phyloP scores from a whole-genome alignment of 176 grass and related monocot genomes.

The Cenchrus purpureus region DNA sequence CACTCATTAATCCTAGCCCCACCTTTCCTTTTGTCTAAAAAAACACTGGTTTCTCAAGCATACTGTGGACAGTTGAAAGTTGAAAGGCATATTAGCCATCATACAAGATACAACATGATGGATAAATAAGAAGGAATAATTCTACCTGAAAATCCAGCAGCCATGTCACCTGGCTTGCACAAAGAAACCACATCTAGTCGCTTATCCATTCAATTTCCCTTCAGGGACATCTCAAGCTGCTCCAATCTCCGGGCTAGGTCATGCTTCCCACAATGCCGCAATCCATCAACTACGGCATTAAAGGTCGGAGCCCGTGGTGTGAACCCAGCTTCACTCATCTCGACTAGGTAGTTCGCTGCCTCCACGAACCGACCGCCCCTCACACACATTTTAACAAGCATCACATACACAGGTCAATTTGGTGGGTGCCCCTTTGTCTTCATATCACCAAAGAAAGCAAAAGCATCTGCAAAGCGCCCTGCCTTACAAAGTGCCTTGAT shows the following conservation, averaged over 20 bases:
- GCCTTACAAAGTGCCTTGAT: constrained; percentile 88
- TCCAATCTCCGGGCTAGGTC: constrained; percentile 80
- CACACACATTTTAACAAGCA: constrained; percentile 96
- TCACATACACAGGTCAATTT: constrained; percentile 86
- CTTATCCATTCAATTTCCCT: constrained; percentile 46
- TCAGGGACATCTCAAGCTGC: constrained; percentile 72
- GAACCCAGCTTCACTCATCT: constrained; percentile 86
- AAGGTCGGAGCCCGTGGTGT: constrained; percentile 66
- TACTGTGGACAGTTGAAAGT: constrained; percentile 1
- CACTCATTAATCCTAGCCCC: too few species aligned
- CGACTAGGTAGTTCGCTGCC: constrained; percentile 79
- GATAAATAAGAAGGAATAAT: neutral
- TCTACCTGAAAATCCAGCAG: constrained; percentile 38
- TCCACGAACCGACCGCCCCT: constrained; percentile 76
- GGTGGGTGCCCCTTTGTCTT: constrained; percentile 70
- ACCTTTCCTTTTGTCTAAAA: neutral
- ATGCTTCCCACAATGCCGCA: constrained; percentile 74
- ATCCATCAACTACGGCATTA: constrained; percentile 71
- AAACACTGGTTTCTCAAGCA: neutral
- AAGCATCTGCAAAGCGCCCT: constrained; percentile 78
- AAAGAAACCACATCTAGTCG: neutral
- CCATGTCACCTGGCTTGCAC: neutral
- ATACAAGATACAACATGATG: neutral
- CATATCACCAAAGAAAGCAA: constrained; percentile 82
- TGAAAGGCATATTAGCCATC: neutral